Base-by-base conservation (phyloP, 805 yeast species). In the Zygoascus tannicola region DNA sequence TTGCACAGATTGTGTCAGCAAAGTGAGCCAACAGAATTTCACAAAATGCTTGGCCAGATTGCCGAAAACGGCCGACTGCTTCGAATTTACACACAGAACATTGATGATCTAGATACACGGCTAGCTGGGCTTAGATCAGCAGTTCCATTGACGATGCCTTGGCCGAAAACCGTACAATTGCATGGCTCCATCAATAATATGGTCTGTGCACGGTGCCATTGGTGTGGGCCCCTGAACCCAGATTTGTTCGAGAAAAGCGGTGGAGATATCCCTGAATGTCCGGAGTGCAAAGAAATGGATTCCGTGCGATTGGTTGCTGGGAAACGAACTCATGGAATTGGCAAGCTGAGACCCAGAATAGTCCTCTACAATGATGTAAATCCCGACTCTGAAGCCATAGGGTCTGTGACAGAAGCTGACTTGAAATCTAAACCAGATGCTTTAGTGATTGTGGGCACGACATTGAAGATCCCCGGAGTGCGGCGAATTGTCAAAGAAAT, bases 311-410 rank as follows among this genome's bases (percentile, higher is more conserved):
- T 55, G 32, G 56, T 83, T 48, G 78, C 79, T 40, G 78, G 95
- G 50, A 64, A 84, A 65, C 78, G 80, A 53, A 65, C 66, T 43
- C 88, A 64, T 68, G 86, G 73, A 1, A 57, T 73, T 4, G 87
- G 87, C 3, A 65, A 71, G 41, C 56, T 80, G 34, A 67, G 85
- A 47, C 86, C 87, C 2, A 64, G 82, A 51, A 76, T 80, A 22
- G 83, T 80, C 2, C 59, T 80, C 7, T 80, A 88, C 68, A 71
- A 84, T 66, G 85, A 87, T 54, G 69, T 71, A 44, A 84, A 87
- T 57, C 95, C 95, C 1, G 94, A 86, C 58, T 87, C 92, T 49
- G 94, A 90, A 37, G 75, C 81, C 22, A 85, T 87, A 39, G 95
- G 95, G 0, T 75, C 77, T 42, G 75, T 83, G 3, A 74, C 86